Conservation (phyloP, 768 basidiomycete genomes). For the Cystofilobasidium bisporidii region DNA sequence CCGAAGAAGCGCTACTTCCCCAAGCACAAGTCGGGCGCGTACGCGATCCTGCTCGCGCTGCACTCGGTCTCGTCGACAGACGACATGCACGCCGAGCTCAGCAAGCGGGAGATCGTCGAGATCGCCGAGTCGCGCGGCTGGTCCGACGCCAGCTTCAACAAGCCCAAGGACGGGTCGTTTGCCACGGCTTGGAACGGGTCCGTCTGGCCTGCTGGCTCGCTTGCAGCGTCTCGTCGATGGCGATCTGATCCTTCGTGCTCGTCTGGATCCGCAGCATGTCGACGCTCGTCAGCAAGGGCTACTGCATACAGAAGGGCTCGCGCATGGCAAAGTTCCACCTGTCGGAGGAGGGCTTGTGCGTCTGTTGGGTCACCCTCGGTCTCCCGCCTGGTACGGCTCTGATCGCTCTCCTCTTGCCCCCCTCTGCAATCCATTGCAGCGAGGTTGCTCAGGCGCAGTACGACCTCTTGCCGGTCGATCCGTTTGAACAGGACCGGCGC, state of each 20-base stretch:
- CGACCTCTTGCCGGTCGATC: not conserved
- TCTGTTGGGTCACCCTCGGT: too few relatives aligned
- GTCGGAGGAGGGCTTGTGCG: slow-evolving; percentile 8
- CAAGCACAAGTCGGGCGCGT: slow-evolving; percentile 12
- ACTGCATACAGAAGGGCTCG: slow-evolving; percentile 6
- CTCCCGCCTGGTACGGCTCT: too few relatives aligned
- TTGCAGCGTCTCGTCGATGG: not conserved
- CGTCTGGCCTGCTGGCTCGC: not conserved
- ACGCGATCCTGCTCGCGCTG: slow-evolving; percentile 24
- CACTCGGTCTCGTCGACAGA: not conserved
- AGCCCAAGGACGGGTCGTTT: not conserved
- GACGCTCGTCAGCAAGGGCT: slow-evolving; percentile 17
- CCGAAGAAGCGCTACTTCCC: slow-evolving; percentile 21
- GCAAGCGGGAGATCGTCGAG: slow-evolving; percentile 18
- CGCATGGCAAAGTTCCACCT: slow-evolving; percentile 12
- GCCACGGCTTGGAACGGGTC: slow-evolving; percentile 26
- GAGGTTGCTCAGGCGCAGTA: slow-evolving; percentile 9
- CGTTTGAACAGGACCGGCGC: slow-evolving; percentile 9
- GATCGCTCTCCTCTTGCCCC: too few relatives aligned
- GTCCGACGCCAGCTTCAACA: slow-evolving; percentile 1
- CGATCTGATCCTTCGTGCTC: too few relatives aligned
- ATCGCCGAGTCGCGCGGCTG: slow-evolving; percentile 6
- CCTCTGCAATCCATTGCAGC: not conserved
- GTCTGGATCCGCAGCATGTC: slow-evolving; percentile 23
- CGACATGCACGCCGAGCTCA: slow-evolving; percentile 4